Percentiles rank a stretch among this genome's conserved stretches.
Conservation (phyloP, 129 eudicot species). For the Sambucus nigra region DNA sequence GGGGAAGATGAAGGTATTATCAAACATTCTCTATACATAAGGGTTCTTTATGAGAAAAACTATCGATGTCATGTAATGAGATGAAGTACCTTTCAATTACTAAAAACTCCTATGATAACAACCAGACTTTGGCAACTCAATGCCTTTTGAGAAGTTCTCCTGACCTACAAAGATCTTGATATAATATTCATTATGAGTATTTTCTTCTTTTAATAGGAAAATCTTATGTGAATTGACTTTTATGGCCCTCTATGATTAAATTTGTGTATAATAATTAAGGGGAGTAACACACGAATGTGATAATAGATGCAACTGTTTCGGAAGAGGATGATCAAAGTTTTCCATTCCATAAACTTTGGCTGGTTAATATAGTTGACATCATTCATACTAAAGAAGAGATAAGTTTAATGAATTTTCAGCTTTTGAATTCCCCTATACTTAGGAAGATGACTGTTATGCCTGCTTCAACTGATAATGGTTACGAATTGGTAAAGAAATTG, state of each 20-base stretch:
- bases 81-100: constrained; percentile 68
- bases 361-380: constrained; percentile 57
- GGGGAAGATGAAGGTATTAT: too few species aligned
- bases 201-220: too few species aligned
- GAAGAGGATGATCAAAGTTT: constrained; percentile 41
- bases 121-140: constrained; percentile 68
- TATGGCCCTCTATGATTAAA: too few species aligned
- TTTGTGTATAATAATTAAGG: too few species aligned
- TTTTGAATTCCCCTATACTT: too few species aligned
- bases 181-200: constrained; percentile 71
- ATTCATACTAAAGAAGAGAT: constrained; percentile 47
- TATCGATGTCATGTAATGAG: constrained; percentile 57
- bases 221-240: too few species aligned
- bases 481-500: too few species aligned
- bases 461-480: too few species aligned
- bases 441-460: too few species aligned
- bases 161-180: constrained; percentile 76
- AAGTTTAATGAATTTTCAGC: constrained; percentile 61
- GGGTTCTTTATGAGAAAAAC: too few species aligned
- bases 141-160: constrained; percentile 88
- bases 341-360: constrained; percentile 37
- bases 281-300: constrained; percentile 27
- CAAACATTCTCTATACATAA: too few species aligned
- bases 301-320: constrained; percentile 15
- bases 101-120: constrained; percentile 52